These are phyloP conservation scores for Teunomyces barrocoloradensis DNA, from an alignment of 805 yeast species.

Conservation along the genomic window DNA sequence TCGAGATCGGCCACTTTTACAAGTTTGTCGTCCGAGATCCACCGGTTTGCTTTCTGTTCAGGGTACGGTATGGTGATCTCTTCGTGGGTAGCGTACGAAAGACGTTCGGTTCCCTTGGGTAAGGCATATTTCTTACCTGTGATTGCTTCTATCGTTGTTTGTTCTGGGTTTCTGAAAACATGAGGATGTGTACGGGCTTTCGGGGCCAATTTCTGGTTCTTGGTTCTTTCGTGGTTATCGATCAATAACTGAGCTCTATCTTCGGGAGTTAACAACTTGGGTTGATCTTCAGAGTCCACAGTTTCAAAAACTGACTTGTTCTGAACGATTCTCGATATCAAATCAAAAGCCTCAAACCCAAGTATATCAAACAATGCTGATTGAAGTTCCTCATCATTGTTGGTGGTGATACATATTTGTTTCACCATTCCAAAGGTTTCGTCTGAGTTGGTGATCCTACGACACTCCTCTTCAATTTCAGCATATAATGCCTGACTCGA, in stretches of 20 bases:
- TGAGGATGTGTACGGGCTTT: slow-evolving; percentile 71
- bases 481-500: background rate
- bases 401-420: slow-evolving; percentile 30
- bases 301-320: slow-evolving; percentile 27
- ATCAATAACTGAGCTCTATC: slow-evolving; percentile 54
- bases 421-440: slow-evolving; percentile 29
- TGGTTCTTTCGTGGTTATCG: slow-evolving; percentile 48
- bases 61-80: slow-evolving; percentile 83
- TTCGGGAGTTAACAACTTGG: slow-evolving; percentile 46
- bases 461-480: slow-evolving; percentile 31
- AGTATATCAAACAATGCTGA: slow-evolving; percentile 71
- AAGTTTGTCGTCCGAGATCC: slow-evolving; percentile 45
- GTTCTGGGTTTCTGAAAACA: slow-evolving; percentile 68
- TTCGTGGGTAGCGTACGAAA: slow-evolving; percentile 62
- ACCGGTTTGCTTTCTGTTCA: slow-evolving; percentile 42
- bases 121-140: slow-evolving; percentile 78
- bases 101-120: slow-evolving; percentile 78
- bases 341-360: slow-evolving; percentile 83
- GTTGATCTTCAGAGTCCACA: slow-evolving; percentile 2
- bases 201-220: slow-evolving; percentile 48
- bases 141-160: slow-evolving; percentile 37
- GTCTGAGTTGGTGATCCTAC: slow-evolving; percentile 32
- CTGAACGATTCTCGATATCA: slow-evolving; percentile 62
- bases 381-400: slow-evolving; percentile 61
- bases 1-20: slow-evolving; percentile 66